phyloP scores from a whole-genome alignment of 164 flowering plant genomes.

The Vitis riparia region DNA sequence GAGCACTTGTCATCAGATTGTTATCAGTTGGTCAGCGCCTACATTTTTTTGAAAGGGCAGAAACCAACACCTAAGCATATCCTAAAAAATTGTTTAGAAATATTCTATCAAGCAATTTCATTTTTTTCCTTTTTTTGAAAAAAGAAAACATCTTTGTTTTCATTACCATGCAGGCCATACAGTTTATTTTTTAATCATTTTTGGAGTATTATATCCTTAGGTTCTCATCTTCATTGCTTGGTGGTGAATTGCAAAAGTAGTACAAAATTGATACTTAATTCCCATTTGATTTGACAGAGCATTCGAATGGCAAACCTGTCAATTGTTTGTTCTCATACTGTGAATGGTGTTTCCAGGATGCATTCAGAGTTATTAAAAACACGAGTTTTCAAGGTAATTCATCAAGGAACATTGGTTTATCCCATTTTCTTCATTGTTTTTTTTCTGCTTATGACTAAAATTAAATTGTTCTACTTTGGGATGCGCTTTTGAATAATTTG shows the following conservation, averaged over 20 bases:
- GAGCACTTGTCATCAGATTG: too few species aligned
- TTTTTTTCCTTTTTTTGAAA: too few species aligned
- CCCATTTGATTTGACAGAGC: constrained; percentile 27
- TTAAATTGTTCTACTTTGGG: not conserved
- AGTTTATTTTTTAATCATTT: not conserved
- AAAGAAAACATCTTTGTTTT: too few species aligned
- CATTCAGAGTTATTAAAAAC: constrained; percentile 47
- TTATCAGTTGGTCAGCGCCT: too few species aligned
- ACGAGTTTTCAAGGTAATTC: constrained; percentile 49
- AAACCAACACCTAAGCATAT: too few species aligned
- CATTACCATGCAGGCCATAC: too few species aligned
- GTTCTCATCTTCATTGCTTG: not conserved
- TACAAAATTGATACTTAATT: not conserved
- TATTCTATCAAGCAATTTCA: too few species aligned
- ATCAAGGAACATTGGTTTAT: not conserved
- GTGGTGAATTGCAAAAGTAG: constrained; percentile 1
- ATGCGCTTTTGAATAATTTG: too few species aligned
- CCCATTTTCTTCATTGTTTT: not conserved
- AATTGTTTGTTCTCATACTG: constrained; percentile 49
- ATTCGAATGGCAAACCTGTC: constrained; percentile 58
- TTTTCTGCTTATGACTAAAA: not conserved
- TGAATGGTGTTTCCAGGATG: constrained; percentile 55
- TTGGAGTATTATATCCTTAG: not conserved
- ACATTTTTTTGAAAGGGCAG: too few species aligned
- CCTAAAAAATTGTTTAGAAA: too few species aligned